Percentiles rank a stretch among this genome's conserved stretches.
These are phyloP conservation scores for Teratosphaeria viscida DNA, from an alignment of 2,329 filamentous ascomycete genomes.

Conservation along the genomic window DNA sequence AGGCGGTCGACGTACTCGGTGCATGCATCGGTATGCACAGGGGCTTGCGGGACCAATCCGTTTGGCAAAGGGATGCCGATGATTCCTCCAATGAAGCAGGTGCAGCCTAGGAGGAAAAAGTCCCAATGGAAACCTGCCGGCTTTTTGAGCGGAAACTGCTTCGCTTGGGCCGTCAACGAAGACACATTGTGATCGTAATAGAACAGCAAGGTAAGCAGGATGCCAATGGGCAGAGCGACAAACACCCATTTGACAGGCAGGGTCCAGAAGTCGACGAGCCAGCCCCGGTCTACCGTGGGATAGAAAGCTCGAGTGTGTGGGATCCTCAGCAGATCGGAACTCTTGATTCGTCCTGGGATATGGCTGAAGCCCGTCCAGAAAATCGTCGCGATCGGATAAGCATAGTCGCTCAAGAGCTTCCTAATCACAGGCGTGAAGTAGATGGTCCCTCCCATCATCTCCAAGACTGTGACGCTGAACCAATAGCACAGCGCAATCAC, in stretches of 20 bases:
- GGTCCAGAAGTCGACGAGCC: constrained; percentile 46
- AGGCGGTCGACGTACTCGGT: constrained; percentile 31
- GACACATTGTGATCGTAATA: constrained; percentile 49
- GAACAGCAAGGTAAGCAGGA: constrained; percentile 44
- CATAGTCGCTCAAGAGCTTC: constrained; percentile 42
- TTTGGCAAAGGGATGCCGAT: constrained; percentile 49
- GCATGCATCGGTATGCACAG: constrained; percentile 48
- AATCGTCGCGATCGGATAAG: constrained; percentile 42
- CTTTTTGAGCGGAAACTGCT: constrained; percentile 46
- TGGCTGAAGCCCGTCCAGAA: constrained; percentile 47
- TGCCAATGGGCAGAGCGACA: constrained; percentile 43
- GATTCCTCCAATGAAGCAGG: constrained; percentile 46
- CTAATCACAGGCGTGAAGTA: constrained; percentile 36
- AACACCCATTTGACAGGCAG: constrained; percentile 44
- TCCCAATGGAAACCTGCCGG: constrained; percentile 53
- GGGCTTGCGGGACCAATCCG: constrained; percentile 49
- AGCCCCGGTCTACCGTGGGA: constrained; percentile 35
- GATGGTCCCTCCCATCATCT: constrained; percentile 38
- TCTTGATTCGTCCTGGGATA: constrained; percentile 37
- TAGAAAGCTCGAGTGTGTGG: constrained; percentile 38
- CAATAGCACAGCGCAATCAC: constrained; percentile 45
- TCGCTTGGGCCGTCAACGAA: constrained; percentile 46
- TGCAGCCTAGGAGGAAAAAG: constrained; percentile 47
- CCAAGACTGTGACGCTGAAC: constrained; percentile 39
- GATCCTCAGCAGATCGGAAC: constrained; percentile 32